Evolutionary conservation across 371 early-diverging fungal species (phyloP).

Genomic region (Mucor irregularis): DNA sequence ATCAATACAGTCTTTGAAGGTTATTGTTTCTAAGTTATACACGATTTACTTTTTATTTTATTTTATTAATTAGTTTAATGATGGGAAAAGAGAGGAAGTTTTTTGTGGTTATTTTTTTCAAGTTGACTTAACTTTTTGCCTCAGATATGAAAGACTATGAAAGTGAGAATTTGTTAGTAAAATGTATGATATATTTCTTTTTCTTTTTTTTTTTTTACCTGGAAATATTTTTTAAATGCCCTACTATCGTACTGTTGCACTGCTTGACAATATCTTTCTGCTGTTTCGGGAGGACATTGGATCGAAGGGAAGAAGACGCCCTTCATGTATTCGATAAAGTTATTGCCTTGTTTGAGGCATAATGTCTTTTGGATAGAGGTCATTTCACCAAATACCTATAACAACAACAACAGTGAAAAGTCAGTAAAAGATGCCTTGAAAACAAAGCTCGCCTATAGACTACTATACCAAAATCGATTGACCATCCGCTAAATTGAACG

Average conservation of each 20-base stretch:
- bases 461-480: constrained; percentile 68
- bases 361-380: constrained; percentile 74
- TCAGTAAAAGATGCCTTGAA: background rate
- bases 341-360: constrained; percentile 60
- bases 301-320: constrained; percentile 68
- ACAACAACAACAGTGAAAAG: background rate
- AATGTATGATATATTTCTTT: background rate
- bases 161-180: background rate
- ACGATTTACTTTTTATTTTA: too few species aligned
- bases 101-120: background rate
- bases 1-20: too few species aligned
- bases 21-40: too few species aligned
- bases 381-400: constrained; percentile 78
- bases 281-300: constrained; percentile 65
- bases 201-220: constrained; percentile 44
- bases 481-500: constrained; percentile 81
- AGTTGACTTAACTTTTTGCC: constrained; percentile 16
- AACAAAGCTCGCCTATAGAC: background rate
- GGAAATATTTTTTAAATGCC: constrained; percentile 72
- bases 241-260: constrained; percentile 67
- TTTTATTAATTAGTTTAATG: too few species aligned
- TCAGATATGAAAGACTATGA: constrained; percentile 13
- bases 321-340: constrained; percentile 68
- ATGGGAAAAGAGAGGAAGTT: too few species aligned
- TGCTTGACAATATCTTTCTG: constrained; percentile 66